Percentiles rank a stretch among this genome's conserved stretches.
Evolutionary conservation across 176 grass and related monocot species (phyloP).

Genomic region (Areca catechu): DNA sequence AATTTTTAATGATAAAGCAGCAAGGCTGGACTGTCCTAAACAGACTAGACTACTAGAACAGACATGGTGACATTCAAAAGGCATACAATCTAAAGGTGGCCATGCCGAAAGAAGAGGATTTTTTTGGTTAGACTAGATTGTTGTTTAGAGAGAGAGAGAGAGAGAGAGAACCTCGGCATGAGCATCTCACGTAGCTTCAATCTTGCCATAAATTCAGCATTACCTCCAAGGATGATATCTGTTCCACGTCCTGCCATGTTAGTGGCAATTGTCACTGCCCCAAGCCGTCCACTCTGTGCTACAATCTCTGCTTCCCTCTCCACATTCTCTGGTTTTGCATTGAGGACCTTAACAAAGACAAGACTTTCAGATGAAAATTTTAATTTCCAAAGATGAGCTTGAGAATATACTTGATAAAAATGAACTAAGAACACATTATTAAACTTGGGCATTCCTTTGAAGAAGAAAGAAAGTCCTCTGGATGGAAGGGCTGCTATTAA

Average conservation of each 20-base stretch:
- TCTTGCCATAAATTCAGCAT: constrained; percentile 97
- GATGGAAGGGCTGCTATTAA: no score
- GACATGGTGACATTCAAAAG: background rate
- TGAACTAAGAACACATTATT: no score
- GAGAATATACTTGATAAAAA: background rate
- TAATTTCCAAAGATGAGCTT: background rate
- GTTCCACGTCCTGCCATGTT: constrained; percentile 98
- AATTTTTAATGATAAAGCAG: no score
- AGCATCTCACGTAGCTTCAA: constrained; percentile 87
- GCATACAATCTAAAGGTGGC: no score
- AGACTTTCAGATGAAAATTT: constrained; percentile 2
- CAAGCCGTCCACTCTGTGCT: constrained; percentile 89
- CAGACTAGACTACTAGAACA: background rate
- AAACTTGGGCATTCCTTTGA: no score
- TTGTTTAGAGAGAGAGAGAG: background rate
- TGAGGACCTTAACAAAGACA: constrained; percentile 63
- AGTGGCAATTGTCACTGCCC: constrained; percentile 92
- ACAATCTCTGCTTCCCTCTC: constrained; percentile 98
- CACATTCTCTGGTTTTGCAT: constrained; percentile 97
- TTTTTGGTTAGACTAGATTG: no score
- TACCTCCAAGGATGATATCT: constrained; percentile 97
- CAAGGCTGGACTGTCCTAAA: no score
- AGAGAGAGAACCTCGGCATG: constrained; percentile 64
- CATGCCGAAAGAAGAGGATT: no score
- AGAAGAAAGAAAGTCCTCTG: no score